A percentile compares a stretch with the other conserved stretches of the same genome.
Evolutionary conservation across 129 eudicot species (phyloP).

Genomic region (Helianthus tuberosus): DNA sequence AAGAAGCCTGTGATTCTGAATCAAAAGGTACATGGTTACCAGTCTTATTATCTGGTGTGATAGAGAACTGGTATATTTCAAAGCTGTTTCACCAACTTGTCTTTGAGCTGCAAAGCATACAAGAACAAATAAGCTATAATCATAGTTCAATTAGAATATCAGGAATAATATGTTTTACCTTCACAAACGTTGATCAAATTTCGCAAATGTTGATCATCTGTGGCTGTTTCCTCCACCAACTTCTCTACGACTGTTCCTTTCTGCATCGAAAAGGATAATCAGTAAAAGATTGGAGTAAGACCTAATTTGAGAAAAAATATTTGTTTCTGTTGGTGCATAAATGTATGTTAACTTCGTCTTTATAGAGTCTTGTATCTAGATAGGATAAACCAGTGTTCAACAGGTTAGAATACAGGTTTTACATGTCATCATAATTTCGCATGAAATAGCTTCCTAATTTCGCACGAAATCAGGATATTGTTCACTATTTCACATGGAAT

Average conservation of each 20-base stretch:
- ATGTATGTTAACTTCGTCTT: too few species aligned
- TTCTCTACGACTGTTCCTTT: conserved; percentile 98
- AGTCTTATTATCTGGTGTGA: conserved; percentile 98
- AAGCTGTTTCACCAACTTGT: conserved; percentile 98
- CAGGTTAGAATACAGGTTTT: too few species aligned
- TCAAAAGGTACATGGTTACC: conserved; percentile 53
- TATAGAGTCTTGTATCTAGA: too few species aligned
- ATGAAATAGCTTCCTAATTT: too few species aligned
- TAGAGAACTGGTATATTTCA: conserved; percentile 88
- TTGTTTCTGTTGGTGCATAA: too few species aligned
- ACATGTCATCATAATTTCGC: too few species aligned
- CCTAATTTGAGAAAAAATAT: not conserved
- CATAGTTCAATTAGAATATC: not conserved
- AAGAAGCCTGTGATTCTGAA: conserved; percentile 10
- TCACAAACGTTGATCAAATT: conserved; percentile 79
- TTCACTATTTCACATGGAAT: too few species aligned
- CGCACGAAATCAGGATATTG: too few species aligned
- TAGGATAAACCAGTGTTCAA: too few species aligned
- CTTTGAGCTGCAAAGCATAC: conserved; percentile 76
- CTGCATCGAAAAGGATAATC: conserved; percentile 42
- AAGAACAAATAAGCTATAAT: conserved; percentile 4
- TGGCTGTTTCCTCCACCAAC: conserved; percentile 90
- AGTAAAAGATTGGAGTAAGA: not conserved
- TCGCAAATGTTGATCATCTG: conserved; percentile 76
- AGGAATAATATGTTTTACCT: conserved; percentile 47